Base-by-base conservation (phyloP, 2,329 filamentous ascomycete species). In the Colletotrichum nymphaeae region DNA sequence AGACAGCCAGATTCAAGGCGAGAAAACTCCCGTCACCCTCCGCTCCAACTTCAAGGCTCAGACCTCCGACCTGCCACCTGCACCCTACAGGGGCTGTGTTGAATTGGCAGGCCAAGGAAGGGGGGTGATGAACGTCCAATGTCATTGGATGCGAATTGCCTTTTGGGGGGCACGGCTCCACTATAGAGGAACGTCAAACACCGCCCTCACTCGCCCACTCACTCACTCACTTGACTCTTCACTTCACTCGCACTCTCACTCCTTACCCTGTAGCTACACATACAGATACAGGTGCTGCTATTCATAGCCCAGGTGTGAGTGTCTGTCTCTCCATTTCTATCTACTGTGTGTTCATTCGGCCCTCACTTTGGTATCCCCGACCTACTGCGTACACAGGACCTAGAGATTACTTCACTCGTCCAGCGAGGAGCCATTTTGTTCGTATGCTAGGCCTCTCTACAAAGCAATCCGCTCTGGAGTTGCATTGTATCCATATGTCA, bases 1-100 rank as follows among this genome's bases (percentile, higher is more conserved):
- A 35, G 32, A 42, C 16, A 7, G 42, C 42, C 42, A n/a, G 19
- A 4, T n/a, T 49, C 42, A 49, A 49, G 42, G 42, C 42, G 42
- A 49, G 26, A 28, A 53, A 56, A 24, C 66, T 35, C 56, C 19
- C 56, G 30, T 30, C 26, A n/a, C 14, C 19, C 16, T 42, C 16
- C 37, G 16, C 37, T 30, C 19, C 28, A 16, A 32, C 16, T 16
- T 35, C 12, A n/a, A 5, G 37, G 37, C 37, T 28, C 26, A n/a
- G 26, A 30, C 30, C 65, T 42, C 65, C 26, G 42, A 62, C 65
- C n/a, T 68, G 42, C 19, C 42, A 49, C 42, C 42, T 49, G 42
- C 42, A 49, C 42, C 42, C 16, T 8, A 49, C 42, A n/a, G 42
- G 42, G 42, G 42, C 42, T 49, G 19, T 49, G 42, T 42, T 0